Percentiles rank a stretch among this genome's conserved stretches.
Evolutionary conservation across 169 alveolate species (phyloP).

Genomic region (Eimeria praecox): DNA sequence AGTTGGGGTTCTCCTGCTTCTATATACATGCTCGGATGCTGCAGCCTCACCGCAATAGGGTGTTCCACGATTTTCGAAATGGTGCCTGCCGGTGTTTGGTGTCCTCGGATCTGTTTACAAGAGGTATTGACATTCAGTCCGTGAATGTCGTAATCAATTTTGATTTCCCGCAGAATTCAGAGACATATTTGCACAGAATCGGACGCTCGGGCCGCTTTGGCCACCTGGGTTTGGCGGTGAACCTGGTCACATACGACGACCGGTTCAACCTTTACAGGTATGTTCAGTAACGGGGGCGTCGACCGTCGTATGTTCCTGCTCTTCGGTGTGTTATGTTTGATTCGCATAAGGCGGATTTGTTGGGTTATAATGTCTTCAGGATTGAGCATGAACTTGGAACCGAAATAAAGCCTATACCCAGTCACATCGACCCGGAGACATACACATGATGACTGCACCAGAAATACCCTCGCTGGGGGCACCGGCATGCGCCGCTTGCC

Average conservation of each 20-base stretch:
- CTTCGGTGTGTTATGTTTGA: background rate
- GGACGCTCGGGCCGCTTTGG: slow-evolving; percentile 99
- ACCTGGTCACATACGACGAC: slow-evolving; percentile 97
- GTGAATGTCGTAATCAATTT: slow-evolving; percentile 99
- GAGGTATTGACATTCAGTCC: slow-evolving; percentile 99
- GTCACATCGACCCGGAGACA: slow-evolving; percentile 94
- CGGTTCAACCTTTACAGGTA: slow-evolving; percentile 91
- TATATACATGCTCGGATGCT: slow-evolving; percentile 99
- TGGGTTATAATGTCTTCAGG: slow-evolving; percentile 84
- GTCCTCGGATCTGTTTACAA: slow-evolving; percentile 97
- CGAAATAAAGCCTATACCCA: slow-evolving; percentile 99
- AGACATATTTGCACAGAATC: slow-evolving; percentile 98
- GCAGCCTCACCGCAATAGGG: slow-evolving; percentile 97
- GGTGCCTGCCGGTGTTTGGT: slow-evolving; percentile 97
- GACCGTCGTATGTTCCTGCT: background rate
- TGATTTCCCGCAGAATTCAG: slow-evolving; percentile 98
- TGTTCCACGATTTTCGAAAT: slow-evolving; percentile 98
- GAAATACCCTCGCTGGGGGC: background rate
- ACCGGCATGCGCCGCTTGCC: background rate
- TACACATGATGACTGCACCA: slow-evolving; percentile 87
- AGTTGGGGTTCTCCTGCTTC: slow-evolving; percentile 99
- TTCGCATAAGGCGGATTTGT: background rate
- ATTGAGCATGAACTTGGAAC: slow-evolving; percentile 98
- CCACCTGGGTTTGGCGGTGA: slow-evolving; percentile 98
- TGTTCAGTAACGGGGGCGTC: background rate